Base-by-base conservation (phyloP, 495 filamentous ascomycete genomes). In the Cudoniella acicularis region DNA sequence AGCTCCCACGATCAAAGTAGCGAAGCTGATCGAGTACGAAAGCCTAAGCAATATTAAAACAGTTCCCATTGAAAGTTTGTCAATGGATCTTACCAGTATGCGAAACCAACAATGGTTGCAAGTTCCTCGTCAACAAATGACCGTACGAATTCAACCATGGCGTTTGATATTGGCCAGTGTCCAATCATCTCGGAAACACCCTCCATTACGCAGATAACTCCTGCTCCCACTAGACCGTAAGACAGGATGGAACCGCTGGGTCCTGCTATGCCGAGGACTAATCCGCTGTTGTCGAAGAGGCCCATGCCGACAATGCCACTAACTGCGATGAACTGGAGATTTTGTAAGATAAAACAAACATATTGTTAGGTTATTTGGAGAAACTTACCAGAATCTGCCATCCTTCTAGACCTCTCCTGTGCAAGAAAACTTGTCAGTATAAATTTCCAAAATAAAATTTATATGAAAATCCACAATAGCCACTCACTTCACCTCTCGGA, bases 121-220 rank as follows among this genome's bases (percentile, higher is more conserved):
- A 82, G 61, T 10, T 78, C 76, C 10, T 63, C 62, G 50, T 82
- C 79, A 10, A 81, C 73, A 62, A 80, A 81, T 23, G 71, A 66
- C n/a, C 69, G 64, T 4, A 79, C 76, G 58, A 74, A 80, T 30
- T 76, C 71, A 4, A 72, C 69, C 13, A 81, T 43, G 1, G 77
- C 77, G 40, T 74, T 74, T 0, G 78, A 69, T 3, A 81, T 72
- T 0, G 79, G 79, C 71, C 76, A 77, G 23, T 78, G 67, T n/a
- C 71, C 71, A 2, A 77, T 68, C 69, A 83, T 72, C 59, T 81
- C 79, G 10, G 70, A 70, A 20, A 83, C 69, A 27, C 77, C 76
- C 52, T 75, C 72, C 74, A 79, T 81, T 0, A 81, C 75, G 22
- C 66, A 75, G 63, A 75, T 62, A 1, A 75, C 62, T 6, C 76